phyloP scores from a whole-genome alignment of 2,329 filamentous ascomycete genomes.

The Drechslerella coelobrocha region DNA sequence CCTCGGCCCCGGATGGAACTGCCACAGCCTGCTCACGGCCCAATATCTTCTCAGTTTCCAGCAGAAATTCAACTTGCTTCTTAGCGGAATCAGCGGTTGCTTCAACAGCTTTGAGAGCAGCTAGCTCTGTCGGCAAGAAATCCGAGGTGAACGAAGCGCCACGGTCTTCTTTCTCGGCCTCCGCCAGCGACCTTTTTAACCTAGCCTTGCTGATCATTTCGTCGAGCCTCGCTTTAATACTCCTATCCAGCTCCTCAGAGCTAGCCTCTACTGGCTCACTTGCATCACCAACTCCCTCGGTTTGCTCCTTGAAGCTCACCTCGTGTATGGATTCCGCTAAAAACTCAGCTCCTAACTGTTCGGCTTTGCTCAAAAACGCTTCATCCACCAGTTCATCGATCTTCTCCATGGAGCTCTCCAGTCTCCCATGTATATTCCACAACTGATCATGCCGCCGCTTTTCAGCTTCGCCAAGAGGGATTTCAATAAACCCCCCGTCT shows the following conservation, averaged over 20 bases:
- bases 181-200: neutral
- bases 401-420: neutral
- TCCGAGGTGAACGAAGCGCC: neutral
- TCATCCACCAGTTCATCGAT: neutral
- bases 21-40: no score
- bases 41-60: neutral
- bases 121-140: neutral
- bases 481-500: neutral
- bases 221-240: conserved; percentile 4
- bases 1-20: no score
- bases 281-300: neutral
- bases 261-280: neutral
- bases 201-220: neutral
- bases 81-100: neutral
- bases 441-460: neutral
- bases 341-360: neutral
- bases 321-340: no score
- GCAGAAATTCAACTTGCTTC: neutral
- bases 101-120: neutral
- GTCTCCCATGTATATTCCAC: neutral
- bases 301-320: neutral
- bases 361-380: neutral
- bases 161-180: no score
- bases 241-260: neutral
- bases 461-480: neutral